These are phyloP conservation scores for Aspergillus avenaceus DNA, from an alignment of 495 filamentous ascomycete species.

Conservation along the genomic window DNA sequence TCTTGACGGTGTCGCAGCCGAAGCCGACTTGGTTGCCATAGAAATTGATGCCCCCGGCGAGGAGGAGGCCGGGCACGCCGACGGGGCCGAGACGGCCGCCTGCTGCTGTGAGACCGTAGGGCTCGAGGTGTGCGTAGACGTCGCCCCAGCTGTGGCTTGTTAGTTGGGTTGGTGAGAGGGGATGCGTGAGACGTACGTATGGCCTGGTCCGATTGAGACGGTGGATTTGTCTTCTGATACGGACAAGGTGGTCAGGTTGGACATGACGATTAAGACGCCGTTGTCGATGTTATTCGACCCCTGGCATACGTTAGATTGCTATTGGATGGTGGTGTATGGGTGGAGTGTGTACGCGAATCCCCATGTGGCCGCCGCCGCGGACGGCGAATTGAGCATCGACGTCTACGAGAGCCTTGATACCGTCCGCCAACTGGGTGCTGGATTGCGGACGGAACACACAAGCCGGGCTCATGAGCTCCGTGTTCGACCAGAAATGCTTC, in stretches of 20 bases:
- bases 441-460: constrained; percentile 33
- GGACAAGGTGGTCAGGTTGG: constrained; percentile 36
- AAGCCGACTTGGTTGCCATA: constrained; percentile 45
- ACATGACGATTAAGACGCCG: constrained; percentile 56
- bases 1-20: constrained; percentile 45
- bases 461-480: constrained; percentile 29
- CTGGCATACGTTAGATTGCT: neutral
- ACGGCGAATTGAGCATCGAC: constrained; percentile 35
- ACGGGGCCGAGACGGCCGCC: constrained; percentile 53
- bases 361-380: constrained; percentile 37
- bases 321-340: neutral
- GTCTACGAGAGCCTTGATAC: constrained; percentile 21
- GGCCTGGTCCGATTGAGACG: constrained; percentile 24
- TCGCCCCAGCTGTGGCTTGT: constrained; percentile 48
- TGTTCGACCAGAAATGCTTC: constrained; percentile 35
- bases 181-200: constrained; percentile 16
- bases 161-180: constrained; percentile 25
- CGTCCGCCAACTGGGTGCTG: constrained; percentile 18
- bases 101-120: constrained; percentile 41
- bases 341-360: constrained; percentile 19
- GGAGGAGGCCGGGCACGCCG: constrained; percentile 43
- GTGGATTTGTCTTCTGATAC: constrained; percentile 25
- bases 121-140: constrained; percentile 47
- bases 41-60: constrained; percentile 53
- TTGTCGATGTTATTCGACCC: constrained; percentile 40